These are phyloP conservation scores for Pythium dissimile DNA, from an alignment of 352 stramenopile genomes.

Conservation along the genomic window DNA sequence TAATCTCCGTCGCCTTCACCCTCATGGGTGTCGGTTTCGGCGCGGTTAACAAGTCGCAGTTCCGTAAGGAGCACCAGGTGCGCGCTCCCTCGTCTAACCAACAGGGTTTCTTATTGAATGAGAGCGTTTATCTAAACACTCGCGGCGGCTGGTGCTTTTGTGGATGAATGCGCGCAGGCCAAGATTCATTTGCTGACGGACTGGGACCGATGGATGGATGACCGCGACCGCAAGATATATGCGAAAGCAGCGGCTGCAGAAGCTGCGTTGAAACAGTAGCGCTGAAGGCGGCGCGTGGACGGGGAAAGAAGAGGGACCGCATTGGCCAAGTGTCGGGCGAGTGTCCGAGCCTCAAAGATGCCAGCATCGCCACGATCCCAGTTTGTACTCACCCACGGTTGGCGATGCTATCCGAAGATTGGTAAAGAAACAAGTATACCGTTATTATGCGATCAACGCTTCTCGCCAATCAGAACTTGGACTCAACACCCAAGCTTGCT, in stretches of 20 bases:
- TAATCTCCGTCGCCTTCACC: slow-evolving; percentile 77
- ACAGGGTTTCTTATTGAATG: no score
- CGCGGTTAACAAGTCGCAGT: slow-evolving; percentile 73
- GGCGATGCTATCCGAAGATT: neutral
- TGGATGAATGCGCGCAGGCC: slow-evolving; percentile 32
- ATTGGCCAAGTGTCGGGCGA: no score
- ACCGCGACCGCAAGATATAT: slow-evolving; percentile 60
- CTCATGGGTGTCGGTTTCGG: slow-evolving; percentile 71
- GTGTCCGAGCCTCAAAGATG: no score
- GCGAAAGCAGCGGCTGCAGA: slow-evolving; percentile 16
- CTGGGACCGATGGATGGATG: slow-evolving; percentile 83
- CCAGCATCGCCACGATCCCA: neutral
- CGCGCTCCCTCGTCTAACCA: slow-evolving; percentile 10
- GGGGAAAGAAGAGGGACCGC: neutral
- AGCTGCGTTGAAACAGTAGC: slow-evolving; percentile 35
- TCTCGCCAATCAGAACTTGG: no score
- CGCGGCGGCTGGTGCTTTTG: no score
- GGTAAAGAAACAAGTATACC: slow-evolving; percentile 19
- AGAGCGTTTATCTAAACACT: no score
- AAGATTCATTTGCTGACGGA: slow-evolving; percentile 76
- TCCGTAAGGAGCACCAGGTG: slow-evolving; percentile 67
- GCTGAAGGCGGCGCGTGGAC: neutral
- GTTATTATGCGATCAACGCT: slow-evolving; percentile 15
- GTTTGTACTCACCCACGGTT: neutral
- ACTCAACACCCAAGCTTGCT: neutral